Evolutionary conservation across 2,329 filamentous ascomycete species (phyloP).

Genomic region (Colletotrichum eremochloae): DNA sequence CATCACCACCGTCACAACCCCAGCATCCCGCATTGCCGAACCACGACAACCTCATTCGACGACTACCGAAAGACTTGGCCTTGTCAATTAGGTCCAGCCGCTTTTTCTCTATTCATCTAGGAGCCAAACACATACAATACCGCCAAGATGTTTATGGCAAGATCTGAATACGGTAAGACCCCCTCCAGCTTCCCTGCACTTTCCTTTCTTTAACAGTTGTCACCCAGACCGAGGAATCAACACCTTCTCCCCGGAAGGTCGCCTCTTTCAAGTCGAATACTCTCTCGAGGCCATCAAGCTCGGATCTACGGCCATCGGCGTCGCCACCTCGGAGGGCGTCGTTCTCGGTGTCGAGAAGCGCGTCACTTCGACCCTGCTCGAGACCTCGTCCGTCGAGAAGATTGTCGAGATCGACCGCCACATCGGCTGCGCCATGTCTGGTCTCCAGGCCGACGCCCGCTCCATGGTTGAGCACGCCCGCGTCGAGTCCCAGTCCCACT

Average conservation of each 20-base stretch:
- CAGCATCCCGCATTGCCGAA: slow-evolving; percentile 23
- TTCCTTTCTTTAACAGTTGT: slow-evolving; percentile 41
- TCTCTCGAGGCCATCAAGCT: slow-evolving; percentile 99
- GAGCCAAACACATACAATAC: slow-evolving; percentile 50
- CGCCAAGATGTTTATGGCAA: slow-evolving; percentile 97
- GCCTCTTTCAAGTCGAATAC: slow-evolving; percentile 99
- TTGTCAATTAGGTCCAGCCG: not conserved
- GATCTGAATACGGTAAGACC: slow-evolving; percentile 96
- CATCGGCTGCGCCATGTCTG: slow-evolving; percentile 99
- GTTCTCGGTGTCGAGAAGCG: slow-evolving; percentile 99
- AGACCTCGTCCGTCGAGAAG: slow-evolving; percentile 98
- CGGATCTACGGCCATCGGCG: slow-evolving; percentile 96
- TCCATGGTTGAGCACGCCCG: slow-evolving; percentile 99
- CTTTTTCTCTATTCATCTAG: slow-evolving; percentile 9
- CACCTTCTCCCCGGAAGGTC: slow-evolving; percentile 99
- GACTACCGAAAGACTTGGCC: slow-evolving; percentile 10
- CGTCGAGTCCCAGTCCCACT: slow-evolving; percentile 96
- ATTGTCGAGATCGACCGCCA: slow-evolving; percentile 99
- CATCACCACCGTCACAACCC: slow-evolving; percentile 16
- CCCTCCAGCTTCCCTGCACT: slow-evolving; percentile 40
- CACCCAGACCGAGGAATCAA: slow-evolving; percentile 40
- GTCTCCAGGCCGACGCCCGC: slow-evolving; percentile 95
- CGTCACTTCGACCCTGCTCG: slow-evolving; percentile 95
- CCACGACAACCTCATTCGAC: slow-evolving; percentile 26
- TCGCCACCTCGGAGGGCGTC: slow-evolving; percentile 94